Evolutionary conservation across 108 stramenopile genomes (phyloP), one percentile per base, ranked within the genome.

Genomic region (Nannochloropsis gaditana): DNA sequence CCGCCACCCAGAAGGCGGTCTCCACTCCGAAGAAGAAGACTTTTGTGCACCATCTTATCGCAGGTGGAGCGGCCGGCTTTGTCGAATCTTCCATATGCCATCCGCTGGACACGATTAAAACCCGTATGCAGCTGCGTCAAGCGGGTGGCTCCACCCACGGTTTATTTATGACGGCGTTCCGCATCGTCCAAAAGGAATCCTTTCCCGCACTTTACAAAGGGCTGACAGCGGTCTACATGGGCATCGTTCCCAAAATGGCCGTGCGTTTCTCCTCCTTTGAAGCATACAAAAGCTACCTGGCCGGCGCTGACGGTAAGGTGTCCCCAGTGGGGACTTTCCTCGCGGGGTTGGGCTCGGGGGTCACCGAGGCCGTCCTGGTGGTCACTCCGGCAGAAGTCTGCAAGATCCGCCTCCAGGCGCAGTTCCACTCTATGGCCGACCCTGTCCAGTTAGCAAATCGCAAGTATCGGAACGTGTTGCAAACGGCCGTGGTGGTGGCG

Each of bases 211-310:
- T 99, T 80, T 99, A 99, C 95, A 99, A 97, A 90, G 98, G 98
- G 41, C 90, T 99, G 45, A 95, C 94, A 11, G 96, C 98, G 5
- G 97, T 99, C 43, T 96, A 94, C 84, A 94, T 92, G 4, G 97
- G 97, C 80, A 96, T 97, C 80, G 89, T 97, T n/a, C 95, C 96
- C 80, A 99, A 99, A 90, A 97, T 97, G 96, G 95, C 97, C 81
- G 94, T 97, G 84, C 95, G 98, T 47, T 99, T 99, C 90, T 90
- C 95, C n/a, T 92, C 93, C 45, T 99, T 97, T 87, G 97, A 97
- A 85, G 90, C 93, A 50, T 96, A 94, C 91, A 92, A 93, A 86
- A 45, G 45, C 21, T 85, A 45, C 82, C 79, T 86, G 44, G 87
- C 89, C 83, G 92, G 45, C 84, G 43, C 47, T 8, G 81, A 59